These are phyloP conservation scores for Globisporangium cylindrosporum DNA, from an alignment of 352 stramenopile genomes.

Conservation along the genomic window DNA sequence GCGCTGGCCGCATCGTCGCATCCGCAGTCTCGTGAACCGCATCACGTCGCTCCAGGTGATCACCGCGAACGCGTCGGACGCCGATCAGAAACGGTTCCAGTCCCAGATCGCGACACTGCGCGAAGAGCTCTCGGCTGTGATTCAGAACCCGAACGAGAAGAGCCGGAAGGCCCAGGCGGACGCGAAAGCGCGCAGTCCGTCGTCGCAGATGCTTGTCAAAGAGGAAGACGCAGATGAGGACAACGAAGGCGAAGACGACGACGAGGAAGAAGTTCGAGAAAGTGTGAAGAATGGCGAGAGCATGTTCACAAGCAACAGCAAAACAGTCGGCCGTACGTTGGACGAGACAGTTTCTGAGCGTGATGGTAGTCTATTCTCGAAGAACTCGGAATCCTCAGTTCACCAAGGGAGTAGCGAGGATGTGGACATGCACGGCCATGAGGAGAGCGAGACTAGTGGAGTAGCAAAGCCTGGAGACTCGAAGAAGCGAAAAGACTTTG, in stretches of 20 bases:
- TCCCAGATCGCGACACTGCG: constrained; percentile 56
- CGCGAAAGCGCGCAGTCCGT: constrained; percentile 37
- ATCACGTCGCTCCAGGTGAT: constrained; percentile 77
- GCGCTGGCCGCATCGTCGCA: constrained; percentile 80
- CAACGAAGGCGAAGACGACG: constrained; percentile 15
- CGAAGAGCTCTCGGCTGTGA: constrained; percentile 70
- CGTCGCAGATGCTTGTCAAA: constrained; percentile 6
- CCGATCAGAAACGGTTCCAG: constrained; percentile 63
- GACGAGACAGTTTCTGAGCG: no score
- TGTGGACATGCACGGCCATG: background rate
- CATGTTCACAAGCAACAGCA: background rate
- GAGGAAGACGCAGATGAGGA: constrained; percentile 9
- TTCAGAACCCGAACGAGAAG: constrained; percentile 85
- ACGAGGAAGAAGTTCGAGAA: constrained; percentile 14
- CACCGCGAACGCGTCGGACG: constrained; percentile 38
- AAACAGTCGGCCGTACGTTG: background rate
- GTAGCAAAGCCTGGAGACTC: background rate
- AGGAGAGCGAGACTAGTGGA: background rate
- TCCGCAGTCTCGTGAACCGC: constrained; percentile 78
- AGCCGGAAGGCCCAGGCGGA: constrained; percentile 73
- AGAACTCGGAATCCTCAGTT: background rate
- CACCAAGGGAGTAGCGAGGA: background rate
- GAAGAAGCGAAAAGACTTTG: constrained; percentile 5
- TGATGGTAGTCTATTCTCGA: no score
- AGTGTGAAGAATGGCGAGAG: constrained; percentile 1